These are phyloP conservation scores for Codiaeum variegatum DNA, from an alignment of 441 rosid genomes.

Conservation along the genomic window DNA sequence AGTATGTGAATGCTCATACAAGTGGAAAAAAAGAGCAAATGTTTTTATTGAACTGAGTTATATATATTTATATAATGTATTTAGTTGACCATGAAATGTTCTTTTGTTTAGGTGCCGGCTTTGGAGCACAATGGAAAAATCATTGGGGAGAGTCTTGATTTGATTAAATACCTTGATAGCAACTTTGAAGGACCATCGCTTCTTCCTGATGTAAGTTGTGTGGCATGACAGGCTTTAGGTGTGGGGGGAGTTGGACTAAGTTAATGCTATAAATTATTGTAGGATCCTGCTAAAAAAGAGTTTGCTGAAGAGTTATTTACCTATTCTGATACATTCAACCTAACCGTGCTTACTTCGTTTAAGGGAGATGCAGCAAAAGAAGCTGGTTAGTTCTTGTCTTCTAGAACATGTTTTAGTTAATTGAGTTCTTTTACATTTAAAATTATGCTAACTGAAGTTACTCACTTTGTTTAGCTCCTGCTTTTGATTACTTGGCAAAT, in stretches of 20 bases:
- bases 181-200: slow-evolving; percentile 82
- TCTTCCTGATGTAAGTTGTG: slow-evolving; percentile 47
- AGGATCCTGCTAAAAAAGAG: slow-evolving; percentile 73
- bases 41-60: no score
- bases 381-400: slow-evolving; percentile 61
- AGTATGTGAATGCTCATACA: no score
- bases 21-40: no score
- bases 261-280: slow-evolving; percentile 14
- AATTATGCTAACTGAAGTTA: slow-evolving; percentile 1
- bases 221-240: neutral
- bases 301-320: slow-evolving; percentile 64
- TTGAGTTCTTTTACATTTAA: neutral
- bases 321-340: slow-evolving; percentile 45
- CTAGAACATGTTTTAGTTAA: neutral
- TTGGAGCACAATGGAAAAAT: slow-evolving; percentile 85
- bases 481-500: slow-evolving; percentile 67
- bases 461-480: slow-evolving; percentile 43
- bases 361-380: slow-evolving; percentile 52
- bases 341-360: slow-evolving; percentile 39
- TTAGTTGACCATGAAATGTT: neutral
- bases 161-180: slow-evolving; percentile 71
- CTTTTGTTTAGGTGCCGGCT: slow-evolving; percentile 63
- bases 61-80: neutral
- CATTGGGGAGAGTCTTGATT: slow-evolving; percentile 79
- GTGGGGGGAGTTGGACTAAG: slow-evolving; percentile 5